Percentiles rank a stretch among this genome's conserved stretches.
These are phyloP conservation scores for Chaetoceros tenuissimus DNA, from an alignment of 108 stramenopile species.

Conservation along the genomic window DNA sequence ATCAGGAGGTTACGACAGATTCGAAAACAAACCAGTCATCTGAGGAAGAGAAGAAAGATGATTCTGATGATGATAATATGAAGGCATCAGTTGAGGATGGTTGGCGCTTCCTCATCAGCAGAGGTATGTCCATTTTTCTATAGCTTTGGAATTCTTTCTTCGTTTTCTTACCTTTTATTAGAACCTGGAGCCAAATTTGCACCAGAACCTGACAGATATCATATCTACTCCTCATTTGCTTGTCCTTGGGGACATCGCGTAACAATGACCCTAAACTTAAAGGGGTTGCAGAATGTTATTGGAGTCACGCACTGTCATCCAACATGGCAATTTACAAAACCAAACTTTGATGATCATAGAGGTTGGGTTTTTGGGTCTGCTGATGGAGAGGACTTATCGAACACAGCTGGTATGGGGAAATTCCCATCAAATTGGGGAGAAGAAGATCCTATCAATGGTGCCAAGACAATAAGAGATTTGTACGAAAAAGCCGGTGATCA, in stretches of 20 bases:
- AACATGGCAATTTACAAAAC: conserved; percentile 75
- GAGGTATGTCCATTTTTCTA: conserved; percentile 11
- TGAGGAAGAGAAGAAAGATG: neutral
- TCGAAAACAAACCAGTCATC: neutral
- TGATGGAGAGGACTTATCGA: conserved; percentile 39
- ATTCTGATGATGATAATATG: neutral
- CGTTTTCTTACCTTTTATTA: neutral
- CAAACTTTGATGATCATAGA: conserved; percentile 65
- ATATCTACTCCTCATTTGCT: conserved; percentile 65
- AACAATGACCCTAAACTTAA: conserved; percentile 72
- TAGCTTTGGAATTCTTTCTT: neutral
- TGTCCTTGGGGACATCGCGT: conserved; percentile 82
- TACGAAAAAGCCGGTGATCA: conserved; percentile 54
- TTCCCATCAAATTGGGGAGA: conserved; percentile 59
- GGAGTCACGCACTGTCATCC: conserved; percentile 79
- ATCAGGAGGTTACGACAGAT: no score
- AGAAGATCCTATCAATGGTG: conserved; percentile 44
- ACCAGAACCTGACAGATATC: conserved; percentile 65
- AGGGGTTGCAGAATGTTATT: conserved; percentile 87
- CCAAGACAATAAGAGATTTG: conserved; percentile 34
- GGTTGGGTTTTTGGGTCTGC: conserved; percentile 91
- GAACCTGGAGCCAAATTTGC: conserved; percentile 50
- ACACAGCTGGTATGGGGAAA: conserved; percentile 63
- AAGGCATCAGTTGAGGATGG: neutral
- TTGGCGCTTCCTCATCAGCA: conserved; percentile 47